Evolutionary conservation across 331 rosid genomes (phyloP).

Genomic region (Malus hybrid): DNA sequence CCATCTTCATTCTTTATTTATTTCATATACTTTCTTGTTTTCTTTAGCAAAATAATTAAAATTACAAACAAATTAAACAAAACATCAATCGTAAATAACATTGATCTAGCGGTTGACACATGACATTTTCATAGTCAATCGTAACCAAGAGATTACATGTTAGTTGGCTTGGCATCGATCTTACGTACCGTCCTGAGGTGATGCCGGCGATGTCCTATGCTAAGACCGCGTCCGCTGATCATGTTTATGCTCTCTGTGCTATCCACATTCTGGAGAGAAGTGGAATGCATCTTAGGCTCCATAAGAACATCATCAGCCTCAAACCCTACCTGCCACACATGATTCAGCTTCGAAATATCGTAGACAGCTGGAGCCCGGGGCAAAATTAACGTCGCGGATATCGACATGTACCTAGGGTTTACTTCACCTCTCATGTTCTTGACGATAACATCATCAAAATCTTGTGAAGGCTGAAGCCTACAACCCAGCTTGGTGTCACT

Average conservation of each 20-base stretch:
- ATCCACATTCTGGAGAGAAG: constrained; percentile 45
- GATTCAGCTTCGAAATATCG: constrained; percentile 27
- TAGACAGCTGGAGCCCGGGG: constrained; percentile 1
- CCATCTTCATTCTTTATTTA: neutral
- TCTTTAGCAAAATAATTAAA: neutral
- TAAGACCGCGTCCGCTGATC: neutral
- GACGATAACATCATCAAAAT: constrained; percentile 14
- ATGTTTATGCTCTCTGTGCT: constrained; percentile 54
- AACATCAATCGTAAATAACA: neutral
- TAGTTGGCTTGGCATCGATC: neutral
- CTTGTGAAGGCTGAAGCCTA: constrained; percentile 13
- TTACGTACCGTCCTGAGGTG: constrained; percentile 37
- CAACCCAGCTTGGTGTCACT: constrained; percentile 45
- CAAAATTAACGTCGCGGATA: constrained; percentile 32
- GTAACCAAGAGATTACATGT: neutral
- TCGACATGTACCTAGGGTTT: neutral
- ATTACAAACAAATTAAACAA: neutral
- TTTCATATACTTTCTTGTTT: neutral
- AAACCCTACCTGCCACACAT: constrained; percentile 77
- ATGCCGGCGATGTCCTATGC: constrained; percentile 13
- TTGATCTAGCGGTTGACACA: neutral
- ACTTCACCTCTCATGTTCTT: neutral
- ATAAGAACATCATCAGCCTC: neutral
- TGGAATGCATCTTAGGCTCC: constrained; percentile 35
- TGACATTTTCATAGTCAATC: neutral